Evolutionary conservation across 768 basidiomycete genomes (phyloP).

Genomic region (Boletus speciosus): DNA sequence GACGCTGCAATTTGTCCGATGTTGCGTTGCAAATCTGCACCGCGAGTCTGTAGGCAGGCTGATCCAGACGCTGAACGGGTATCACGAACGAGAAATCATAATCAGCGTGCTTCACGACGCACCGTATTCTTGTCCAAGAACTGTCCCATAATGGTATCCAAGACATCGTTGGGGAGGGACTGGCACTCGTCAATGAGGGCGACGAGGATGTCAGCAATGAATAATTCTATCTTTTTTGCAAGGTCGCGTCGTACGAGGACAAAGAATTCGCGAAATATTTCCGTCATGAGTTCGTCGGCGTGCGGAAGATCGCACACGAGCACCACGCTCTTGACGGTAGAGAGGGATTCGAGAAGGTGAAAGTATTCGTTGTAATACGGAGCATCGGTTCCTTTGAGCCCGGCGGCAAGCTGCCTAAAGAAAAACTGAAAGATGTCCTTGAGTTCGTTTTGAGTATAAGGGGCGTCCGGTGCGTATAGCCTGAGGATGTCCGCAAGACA

Average conservation of each 20-base stretch:
- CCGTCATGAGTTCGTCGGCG: constrained; percentile 77
- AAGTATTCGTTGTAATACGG: constrained; percentile 92
- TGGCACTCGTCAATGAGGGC: constrained; percentile 86
- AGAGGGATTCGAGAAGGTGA: constrained; percentile 89
- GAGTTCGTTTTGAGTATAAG: constrained; percentile 84
- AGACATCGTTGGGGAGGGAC: constrained; percentile 69
- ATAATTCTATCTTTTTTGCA: constrained; percentile 79
- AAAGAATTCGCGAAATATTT: constrained; percentile 84
- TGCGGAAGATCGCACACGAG: constrained; percentile 89
- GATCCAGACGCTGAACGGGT: constrained; percentile 53
- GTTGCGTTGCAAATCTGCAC: constrained; percentile 82
- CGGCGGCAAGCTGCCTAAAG: constrained; percentile 75
- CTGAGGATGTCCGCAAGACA: constrained; percentile 92
- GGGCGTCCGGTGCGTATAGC: constrained; percentile 95
- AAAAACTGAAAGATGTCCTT: constrained; percentile 98
- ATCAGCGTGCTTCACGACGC: constrained; percentile 23
- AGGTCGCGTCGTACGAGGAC: constrained; percentile 69
- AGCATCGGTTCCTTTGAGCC: constrained; percentile 71
- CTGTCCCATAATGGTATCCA: constrained; percentile 81
- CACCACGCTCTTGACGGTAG: constrained; percentile 92
- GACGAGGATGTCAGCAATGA: constrained; percentile 85
- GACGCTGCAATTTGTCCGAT: constrained; percentile 82
- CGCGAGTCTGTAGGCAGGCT: constrained; percentile 77
- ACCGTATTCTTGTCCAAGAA: constrained; percentile 79
- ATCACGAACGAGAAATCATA: constrained; percentile 1